A percentile compares a stretch with the other conserved stretches of the same genome.
Evolutionary conservation across 2,329 filamentous ascomycete genomes (phyloP).

Genomic region (Aureobasidium sp.): DNA sequence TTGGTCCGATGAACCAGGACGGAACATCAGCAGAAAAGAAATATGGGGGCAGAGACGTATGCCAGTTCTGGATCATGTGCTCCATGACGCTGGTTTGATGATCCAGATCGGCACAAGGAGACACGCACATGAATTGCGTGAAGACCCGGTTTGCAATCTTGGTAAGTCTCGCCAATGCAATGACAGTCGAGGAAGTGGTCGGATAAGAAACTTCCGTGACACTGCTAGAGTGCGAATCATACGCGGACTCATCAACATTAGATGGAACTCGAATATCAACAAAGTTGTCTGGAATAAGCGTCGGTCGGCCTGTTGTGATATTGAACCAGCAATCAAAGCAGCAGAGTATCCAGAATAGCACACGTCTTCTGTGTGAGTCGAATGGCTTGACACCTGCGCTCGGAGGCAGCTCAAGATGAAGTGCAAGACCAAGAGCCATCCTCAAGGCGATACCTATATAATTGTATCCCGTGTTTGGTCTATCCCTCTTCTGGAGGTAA

Average conservation of each 20-base stretch:
- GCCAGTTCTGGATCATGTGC: conserved; percentile 20
- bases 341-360: conserved; percentile 32
- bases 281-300: conserved; percentile 38
- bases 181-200: conserved; percentile 19
- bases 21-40: conserved; percentile 18
- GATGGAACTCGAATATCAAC: conserved; percentile 38
- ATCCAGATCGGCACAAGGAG: conserved; percentile 16
- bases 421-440: conserved; percentile 44
- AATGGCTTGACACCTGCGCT: conserved; percentile 30
- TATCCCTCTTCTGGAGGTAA: conserved; percentile 44
- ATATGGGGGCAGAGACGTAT: conserved; percentile 18
- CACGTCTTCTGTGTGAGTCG: conserved; percentile 27
- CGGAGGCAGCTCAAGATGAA: conserved; percentile 44
- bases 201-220: conserved; percentile 16
- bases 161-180: conserved; percentile 19
- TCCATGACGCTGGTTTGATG: conserved; percentile 19
- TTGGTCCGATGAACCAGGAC: conserved; percentile 20
- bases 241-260: conserved; percentile 38
- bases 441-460: conserved; percentile 41
- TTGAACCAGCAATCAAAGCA: conserved; percentile 44
- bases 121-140: conserved; percentile 17
- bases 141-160: conserved; percentile 21
- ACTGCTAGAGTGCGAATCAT: conserved; percentile 14
- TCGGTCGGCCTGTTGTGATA: conserved; percentile 44
- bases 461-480: conserved; percentile 45